Evolutionary conservation across 352 stramenopile species (phyloP), one percentile per base, ranked within the genome.

Genomic region (Nothophytophthora sp.): DNA sequence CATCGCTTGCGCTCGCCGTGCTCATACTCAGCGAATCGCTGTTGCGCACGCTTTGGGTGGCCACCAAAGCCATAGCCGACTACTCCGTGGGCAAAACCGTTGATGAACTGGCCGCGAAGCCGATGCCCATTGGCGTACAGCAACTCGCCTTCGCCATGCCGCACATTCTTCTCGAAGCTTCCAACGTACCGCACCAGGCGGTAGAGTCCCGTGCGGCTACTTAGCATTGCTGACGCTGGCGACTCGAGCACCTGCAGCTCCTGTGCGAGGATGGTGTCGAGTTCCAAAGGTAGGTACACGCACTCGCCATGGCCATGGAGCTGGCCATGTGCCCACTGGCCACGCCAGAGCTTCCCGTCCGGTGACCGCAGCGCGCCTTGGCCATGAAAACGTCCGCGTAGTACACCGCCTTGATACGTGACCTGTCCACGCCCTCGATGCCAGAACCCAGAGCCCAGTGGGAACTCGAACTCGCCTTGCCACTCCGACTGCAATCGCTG

Each of bases 381-480:
- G 0, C 84, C 84, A 32, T 95, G 80, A 47, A 92, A 92, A 4
- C 49, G 40, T 9, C 78, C 76, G 8, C 81, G 67, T n/a, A 77
- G 19, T 6, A 92, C 63, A 8, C 40, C 34, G 20, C 84, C 84
- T 24, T 57, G 34, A 38, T 92, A 95, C 25, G 59, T 86, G 12
- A 64, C 81, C 5, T 47, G 60, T 16, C 82, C 75, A 28, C 76
- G 67, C 5, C 76, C 75, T 32, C 60, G 60, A 55, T 90, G 80
- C 75, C 73, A 90, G 29, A 68, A 81, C 1, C 67, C 61, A 19
- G 73, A 88, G n/a, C 54, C 45, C 1, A 54, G n/a, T 0, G 81
- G 81, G 38, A 89, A 92, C 52, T 92, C 79, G 43, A 85, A 87
- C 45, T 85, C 73, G 7, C 71, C 37, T 15, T 60, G 76, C 67